Conservation (phyloP, 495 filamentous ascomycete genomes). For the Pyronema omphalodes region DNA sequence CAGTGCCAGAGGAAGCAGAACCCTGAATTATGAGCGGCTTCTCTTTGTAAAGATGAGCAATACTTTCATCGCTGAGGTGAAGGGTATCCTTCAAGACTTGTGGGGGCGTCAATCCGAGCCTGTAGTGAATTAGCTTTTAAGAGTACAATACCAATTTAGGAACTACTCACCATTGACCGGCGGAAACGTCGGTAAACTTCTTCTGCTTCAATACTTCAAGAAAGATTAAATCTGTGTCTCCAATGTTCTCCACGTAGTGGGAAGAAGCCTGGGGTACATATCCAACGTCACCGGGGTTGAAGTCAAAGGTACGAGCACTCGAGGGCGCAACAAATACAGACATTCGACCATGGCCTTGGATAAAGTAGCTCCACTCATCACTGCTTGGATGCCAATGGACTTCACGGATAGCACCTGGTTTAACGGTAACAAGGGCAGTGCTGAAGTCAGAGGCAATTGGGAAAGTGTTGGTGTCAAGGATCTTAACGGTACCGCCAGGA, state of each 20-base stretch:
- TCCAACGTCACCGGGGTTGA: constrained; percentile 50
- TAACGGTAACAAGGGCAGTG: constrained; percentile 44
- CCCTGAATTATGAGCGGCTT: constrained; percentile 37
- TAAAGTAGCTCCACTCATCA: constrained; percentile 66
- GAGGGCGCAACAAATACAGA: constrained; percentile 44
- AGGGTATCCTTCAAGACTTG: constrained; percentile 49
- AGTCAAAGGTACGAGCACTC: constrained; percentile 53
- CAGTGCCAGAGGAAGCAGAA: constrained; percentile 10
- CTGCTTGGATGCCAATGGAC: constrained; percentile 62
- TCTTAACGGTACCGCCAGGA: constrained; percentile 47
- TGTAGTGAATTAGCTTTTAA: constrained; percentile 11
- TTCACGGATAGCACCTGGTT: constrained; percentile 56
- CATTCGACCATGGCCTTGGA: constrained; percentile 45
- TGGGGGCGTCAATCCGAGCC: constrained; percentile 42
- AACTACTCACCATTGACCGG: constrained; percentile 33
- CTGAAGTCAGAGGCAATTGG: constrained; percentile 38
- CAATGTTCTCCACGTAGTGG: constrained; percentile 61
- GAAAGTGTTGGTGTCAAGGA: constrained; percentile 45
- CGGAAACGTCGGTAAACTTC: constrained; percentile 45
- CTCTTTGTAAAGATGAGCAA: constrained; percentile 39
- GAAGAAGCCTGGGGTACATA: constrained; percentile 46
- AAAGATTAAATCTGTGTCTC: constrained; percentile 47
- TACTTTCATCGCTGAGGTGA: constrained; percentile 34
- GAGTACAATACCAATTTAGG: neutral
- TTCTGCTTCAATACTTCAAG: constrained; percentile 51